Base-by-base conservation (phyloP, 2,329 filamentous ascomycete genomes). In the Cryphonectria naterciae region DNA sequence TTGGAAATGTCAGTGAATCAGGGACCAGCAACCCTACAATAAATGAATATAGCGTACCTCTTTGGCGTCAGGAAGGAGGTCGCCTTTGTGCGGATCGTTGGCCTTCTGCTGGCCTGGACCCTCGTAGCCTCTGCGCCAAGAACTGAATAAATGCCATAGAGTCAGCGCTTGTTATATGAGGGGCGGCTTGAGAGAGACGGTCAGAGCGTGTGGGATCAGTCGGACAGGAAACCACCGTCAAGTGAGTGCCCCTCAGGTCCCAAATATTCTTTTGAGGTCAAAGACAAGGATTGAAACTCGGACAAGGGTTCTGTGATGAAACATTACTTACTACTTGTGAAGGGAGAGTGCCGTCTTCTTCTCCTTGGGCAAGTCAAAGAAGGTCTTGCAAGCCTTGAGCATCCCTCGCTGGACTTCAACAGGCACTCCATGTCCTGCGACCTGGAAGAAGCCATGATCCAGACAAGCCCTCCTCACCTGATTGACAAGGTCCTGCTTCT, bases 31-130 rank as follows among this genome's bases (percentile, higher is more conserved):
- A 10, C 11, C 3, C 1, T 37, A 10, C 37, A 46, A 17, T 49
- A 19, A 49, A 49, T 19, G 6, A 7, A 22, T 7, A 19, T 49
- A 22, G 46, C 46, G 2, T 5, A 49, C 54, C 54, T 58, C 54
- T 58, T 58, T 58, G 17, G n/a, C n/a, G 25, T 58, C 54, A 28
- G 54, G 54, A 58, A 58, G 54, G n/a, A 58, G 54, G n/a, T 58
- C 54, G n/a, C n/a, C 28, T 15, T 58, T 25, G 28, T 58, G 54
- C 54, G 28, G 54, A 15, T 58, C 54, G 54, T 58, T 58, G 6
- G 54, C 54, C n/a, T 58, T 25, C n/a, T 58, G 54, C 54, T 58
- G 10, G 17, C 54, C 54, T 2, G 28, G 54, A 19, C 54, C 54
- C 19, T 58, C 54, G 54, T 58, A 58, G n/a, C 54, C 54, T 8